phyloP scores from a whole-genome alignment of 805 yeast species.

The Lachancea thermotolerans region DNA sequence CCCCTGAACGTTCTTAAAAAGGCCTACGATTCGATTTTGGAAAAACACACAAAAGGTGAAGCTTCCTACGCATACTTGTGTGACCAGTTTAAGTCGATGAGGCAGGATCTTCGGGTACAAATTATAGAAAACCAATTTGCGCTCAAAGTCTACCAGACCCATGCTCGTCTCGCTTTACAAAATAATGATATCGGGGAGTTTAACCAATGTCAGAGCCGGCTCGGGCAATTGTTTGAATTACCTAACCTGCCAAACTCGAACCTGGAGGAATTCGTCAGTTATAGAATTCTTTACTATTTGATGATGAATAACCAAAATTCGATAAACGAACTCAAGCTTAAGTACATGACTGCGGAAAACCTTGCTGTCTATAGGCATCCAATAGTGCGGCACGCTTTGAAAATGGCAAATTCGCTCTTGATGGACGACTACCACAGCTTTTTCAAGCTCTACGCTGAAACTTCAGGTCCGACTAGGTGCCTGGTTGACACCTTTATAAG shows the following conservation, averaged over 20 bases:
- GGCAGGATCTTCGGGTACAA: constrained; percentile 93
- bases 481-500: constrained; percentile 49
- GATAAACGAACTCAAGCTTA: constrained; percentile 17
- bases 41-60: constrained; percentile 43
- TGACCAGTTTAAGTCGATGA: constrained; percentile 83
- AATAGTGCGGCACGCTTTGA: constrained; percentile 24
- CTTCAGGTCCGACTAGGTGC: constrained; percentile 38
- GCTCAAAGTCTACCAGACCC: constrained; percentile 72
- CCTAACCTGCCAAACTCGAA: constrained; percentile 33
- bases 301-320: constrained; percentile 54
- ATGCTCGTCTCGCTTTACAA: constrained; percentile 80
- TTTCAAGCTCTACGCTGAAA: constrained; percentile 37
- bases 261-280: constrained; percentile 61
- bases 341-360: constrained; percentile 10
- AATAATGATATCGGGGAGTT: constrained; percentile 86
- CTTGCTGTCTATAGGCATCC: constrained; percentile 14
- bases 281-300: constrained; percentile 65
- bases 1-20: constrained; percentile 57
- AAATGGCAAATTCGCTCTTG: constrained; percentile 28
- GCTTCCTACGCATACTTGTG: constrained; percentile 68
- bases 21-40: constrained; percentile 48
- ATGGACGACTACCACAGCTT: constrained; percentile 48
- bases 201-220: constrained; percentile 87
- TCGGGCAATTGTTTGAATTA: constrained; percentile 53
- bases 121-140: constrained; percentile 74